A percentile compares a stretch with the other conserved stretches of the same genome.
These are phyloP conservation scores for Fusarium devonianum DNA, from an alignment of 2,329 filamentous ascomycete species.

Conservation along the genomic window DNA sequence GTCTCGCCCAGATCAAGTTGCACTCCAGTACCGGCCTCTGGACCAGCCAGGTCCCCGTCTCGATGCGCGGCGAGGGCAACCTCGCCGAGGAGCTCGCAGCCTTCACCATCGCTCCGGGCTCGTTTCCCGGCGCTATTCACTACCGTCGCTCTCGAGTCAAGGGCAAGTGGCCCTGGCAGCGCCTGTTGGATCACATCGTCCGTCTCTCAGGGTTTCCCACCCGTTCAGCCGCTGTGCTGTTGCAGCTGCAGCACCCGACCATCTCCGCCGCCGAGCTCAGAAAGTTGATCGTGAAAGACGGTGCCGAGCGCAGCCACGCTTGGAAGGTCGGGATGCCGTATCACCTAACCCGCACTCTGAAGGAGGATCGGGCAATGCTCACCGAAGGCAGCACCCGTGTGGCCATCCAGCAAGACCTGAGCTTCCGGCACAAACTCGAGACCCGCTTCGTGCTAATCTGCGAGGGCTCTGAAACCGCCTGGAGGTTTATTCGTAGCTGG, in stretches of 20 bases:
- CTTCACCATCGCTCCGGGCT: constrained; percentile 44
- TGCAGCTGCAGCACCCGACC: constrained; percentile 41
- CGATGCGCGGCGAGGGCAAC: constrained; percentile 32
- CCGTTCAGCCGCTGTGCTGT: constrained; percentile 42
- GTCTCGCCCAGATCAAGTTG: constrained; percentile 42
- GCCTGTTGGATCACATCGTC: constrained; percentile 35
- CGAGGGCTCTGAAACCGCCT: constrained; percentile 44
- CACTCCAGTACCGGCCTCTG: constrained; percentile 44
- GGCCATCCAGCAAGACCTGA: constrained; percentile 9
- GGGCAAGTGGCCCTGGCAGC: constrained; percentile 38
- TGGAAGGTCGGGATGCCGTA: constrained; percentile 26
- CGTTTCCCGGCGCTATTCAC: constrained; percentile 20
- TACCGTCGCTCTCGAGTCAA: constrained; percentile 31
- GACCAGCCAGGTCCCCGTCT: constrained; percentile 39
- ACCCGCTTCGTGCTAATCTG: constrained; percentile 47
- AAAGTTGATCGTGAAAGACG: constrained; percentile 21
- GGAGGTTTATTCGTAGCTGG: constrained; percentile 53
- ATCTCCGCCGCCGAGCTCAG: constrained; percentile 40
- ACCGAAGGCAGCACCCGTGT: constrained; percentile 12
- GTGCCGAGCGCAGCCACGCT: constrained; percentile 7
- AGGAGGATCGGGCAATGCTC: constrained; percentile 2
- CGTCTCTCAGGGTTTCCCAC: constrained; percentile 31
- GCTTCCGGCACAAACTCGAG: constrained; percentile 30
- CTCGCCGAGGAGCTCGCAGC: constrained; percentile 37
- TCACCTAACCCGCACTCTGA: constrained; percentile 13